Percentiles rank a stretch among this genome's conserved stretches.
phyloP scores from a whole-genome alignment of 345 rosid species.

The Trapa incisa region DNA sequence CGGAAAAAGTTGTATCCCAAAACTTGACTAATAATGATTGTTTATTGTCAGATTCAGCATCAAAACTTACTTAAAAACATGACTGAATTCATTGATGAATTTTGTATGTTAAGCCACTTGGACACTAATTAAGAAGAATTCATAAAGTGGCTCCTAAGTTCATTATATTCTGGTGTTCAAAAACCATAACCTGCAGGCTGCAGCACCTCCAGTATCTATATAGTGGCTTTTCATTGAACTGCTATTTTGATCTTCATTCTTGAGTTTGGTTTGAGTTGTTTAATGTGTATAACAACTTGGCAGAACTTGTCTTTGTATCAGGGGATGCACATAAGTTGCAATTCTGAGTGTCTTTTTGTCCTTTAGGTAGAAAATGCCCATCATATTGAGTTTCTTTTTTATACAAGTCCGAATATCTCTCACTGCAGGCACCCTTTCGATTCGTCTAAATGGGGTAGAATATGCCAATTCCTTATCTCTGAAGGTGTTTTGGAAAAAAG shows the following conservation, averaged over 20 bases:
- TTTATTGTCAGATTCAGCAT: not conserved
- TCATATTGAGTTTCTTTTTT: not conserved
- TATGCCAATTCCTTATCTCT: slow-evolving; percentile 45
- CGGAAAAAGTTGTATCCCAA: not conserved
- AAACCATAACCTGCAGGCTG: not conserved
- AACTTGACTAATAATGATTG: not conserved
- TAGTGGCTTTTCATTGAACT: not conserved
- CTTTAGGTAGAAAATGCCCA: too few relatives aligned
- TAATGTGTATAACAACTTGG: not conserved
- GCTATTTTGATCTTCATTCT: not conserved
- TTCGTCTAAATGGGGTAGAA: slow-evolving; percentile 86
- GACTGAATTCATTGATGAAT: not conserved
- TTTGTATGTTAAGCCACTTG: not conserved
- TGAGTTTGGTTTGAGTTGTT: not conserved
- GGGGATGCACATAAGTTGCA: not conserved
- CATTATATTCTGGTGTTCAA: too few relatives aligned
- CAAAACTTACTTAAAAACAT: not conserved
- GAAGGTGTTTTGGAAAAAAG: slow-evolving; percentile 48
- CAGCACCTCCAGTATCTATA: not conserved
- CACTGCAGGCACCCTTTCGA: slow-evolving; percentile 80
- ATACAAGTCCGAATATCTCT: not conserved
- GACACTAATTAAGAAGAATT: too few relatives aligned
- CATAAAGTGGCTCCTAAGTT: too few relatives aligned
- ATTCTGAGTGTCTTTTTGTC: not conserved
- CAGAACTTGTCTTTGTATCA: not conserved